phyloP scores from a whole-genome alignment of 768 basidiomycete genomes.

The Clathrus columnatus region DNA sequence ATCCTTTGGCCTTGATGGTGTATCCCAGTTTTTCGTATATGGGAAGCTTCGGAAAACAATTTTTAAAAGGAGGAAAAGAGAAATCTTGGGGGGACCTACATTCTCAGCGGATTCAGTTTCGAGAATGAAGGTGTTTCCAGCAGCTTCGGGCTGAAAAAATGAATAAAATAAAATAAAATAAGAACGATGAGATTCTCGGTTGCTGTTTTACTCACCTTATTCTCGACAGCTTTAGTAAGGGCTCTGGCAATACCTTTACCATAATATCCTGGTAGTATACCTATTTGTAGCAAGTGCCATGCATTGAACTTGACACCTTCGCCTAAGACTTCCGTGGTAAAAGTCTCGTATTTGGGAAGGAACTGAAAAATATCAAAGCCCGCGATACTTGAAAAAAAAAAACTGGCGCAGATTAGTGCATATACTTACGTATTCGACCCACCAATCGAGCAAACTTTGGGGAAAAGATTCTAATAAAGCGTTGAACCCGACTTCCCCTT shows the following conservation, averaged over 20 bases:
- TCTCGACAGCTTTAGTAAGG: neutral
- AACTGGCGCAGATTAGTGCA: neutral
- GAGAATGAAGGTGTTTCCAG: too few species aligned
- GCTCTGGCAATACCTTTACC: neutral
- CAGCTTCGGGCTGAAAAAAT: too few species aligned
- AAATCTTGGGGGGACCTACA: too few species aligned
- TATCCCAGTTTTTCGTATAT: too few species aligned
- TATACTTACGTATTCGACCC: conserved; percentile 5
- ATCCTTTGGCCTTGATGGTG: too few species aligned
- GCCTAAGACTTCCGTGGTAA: neutral
- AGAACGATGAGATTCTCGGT: too few species aligned
- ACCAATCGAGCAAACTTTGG: neutral
- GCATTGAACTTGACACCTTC: conserved; percentile 6
- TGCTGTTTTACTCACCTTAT: neutral
- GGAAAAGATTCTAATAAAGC: neutral
- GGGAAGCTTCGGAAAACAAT: too few species aligned
- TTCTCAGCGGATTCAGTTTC: too few species aligned
- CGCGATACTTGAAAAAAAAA: neutral
- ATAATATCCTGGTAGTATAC: neutral
- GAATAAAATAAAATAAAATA: too few species aligned
- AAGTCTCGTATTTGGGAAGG: conserved; percentile 2
- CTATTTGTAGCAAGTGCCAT: conserved; percentile 6
- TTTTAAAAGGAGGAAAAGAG: too few species aligned
- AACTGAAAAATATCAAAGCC: neutral
- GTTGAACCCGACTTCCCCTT: conserved; percentile 1